Base-by-base conservation (phyloP, 768 basidiomycete species). In the Steccherinum ochraceum region DNA sequence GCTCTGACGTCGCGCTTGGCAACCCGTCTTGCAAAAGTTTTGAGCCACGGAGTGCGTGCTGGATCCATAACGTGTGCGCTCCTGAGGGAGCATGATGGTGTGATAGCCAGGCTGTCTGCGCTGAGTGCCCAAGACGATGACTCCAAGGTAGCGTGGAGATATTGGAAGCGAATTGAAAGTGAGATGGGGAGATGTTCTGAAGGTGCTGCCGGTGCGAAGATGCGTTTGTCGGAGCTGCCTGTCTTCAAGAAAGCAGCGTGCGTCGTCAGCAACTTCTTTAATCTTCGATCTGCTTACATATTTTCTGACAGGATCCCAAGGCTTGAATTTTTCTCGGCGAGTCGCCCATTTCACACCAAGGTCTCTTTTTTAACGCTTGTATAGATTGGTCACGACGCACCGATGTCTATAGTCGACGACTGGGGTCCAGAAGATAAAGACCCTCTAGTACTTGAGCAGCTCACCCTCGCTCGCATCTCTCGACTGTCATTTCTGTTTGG, bases 401-500 rank as follows among this genome's bases (percentile, higher is more conserved):
- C n/a, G n/a, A 35, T 35, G 30, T 35, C 30, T 7, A 35, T 35
- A 7, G 16, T 35, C 30, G 30, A 35, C 30, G 30, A 35, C 30
- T 35, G 30, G 16, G 30, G 30, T 7, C 30, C n/a, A n/a, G n/a
- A n/a, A n/a, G n/a, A n/a, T n/a, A n/a, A n/a, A n/a, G 30, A 35
- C 30, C 30, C 30, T 7, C 30, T 35, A 7, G 16, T 7, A 7
- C 30, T 35, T 7, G 7, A 7, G 7, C 7, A 7, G 30, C 30
- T 35, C 16, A 7, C 30, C 16, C 30, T 35, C 7, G 7, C 30
- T 7, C 7, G 30, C 7, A 7, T 35, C 13, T 20, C 57, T 10
- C 11, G 52, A 1, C 13, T 60, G 10, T 27, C 52, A 5, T 56
- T 60, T 23, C 41, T 58, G 5, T 53, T 56, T 40, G 59, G 53